Conservation (phyloP, 2,329 filamentous ascomycete genomes). For the Trichoderma atroviride region DNA sequence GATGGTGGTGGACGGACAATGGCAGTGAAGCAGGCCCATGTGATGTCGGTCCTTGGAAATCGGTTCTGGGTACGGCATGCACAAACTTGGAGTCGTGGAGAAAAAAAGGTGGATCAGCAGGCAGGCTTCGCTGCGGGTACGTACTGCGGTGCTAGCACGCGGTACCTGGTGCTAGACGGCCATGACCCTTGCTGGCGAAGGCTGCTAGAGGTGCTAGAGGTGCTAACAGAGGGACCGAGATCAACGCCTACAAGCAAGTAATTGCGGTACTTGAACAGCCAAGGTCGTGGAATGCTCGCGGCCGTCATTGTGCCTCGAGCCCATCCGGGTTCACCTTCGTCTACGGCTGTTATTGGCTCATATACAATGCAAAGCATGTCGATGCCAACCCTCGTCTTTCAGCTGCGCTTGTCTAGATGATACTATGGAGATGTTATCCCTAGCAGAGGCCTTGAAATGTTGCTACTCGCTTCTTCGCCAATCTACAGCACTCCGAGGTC, state of each 20-base stretch:
- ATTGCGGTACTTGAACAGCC: no score
- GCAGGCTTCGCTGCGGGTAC: conserved; percentile 28
- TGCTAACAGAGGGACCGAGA: not conserved
- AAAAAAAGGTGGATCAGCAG: conserved; percentile 37
- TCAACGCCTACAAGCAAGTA: not conserved
- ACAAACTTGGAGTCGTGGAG: conserved; percentile 24
- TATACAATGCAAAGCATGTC: not conserved
- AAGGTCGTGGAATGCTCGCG: not conserved
- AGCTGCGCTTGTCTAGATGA: not conserved
- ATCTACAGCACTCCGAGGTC: not conserved
- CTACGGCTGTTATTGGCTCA: not conserved
- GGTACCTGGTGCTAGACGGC: not conserved
- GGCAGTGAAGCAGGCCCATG: conserved; percentile 38
- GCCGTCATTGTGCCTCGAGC: not conserved
- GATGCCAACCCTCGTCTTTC: not conserved
- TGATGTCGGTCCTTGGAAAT: conserved; percentile 39
- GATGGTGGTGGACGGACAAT: conserved; percentile 22
- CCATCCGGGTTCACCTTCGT: not conserved
- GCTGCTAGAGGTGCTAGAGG: not conserved
- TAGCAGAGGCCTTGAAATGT: not conserved
- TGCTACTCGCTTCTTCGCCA: not conserved
- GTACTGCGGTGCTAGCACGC: not conserved
- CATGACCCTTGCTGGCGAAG: not conserved
- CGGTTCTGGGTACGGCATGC: conserved; percentile 30
- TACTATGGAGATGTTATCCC: not conserved